Evolutionary conservation across 768 basidiomycete genomes (phyloP).

Genomic region (Xerocomus potaroensis): DNA sequence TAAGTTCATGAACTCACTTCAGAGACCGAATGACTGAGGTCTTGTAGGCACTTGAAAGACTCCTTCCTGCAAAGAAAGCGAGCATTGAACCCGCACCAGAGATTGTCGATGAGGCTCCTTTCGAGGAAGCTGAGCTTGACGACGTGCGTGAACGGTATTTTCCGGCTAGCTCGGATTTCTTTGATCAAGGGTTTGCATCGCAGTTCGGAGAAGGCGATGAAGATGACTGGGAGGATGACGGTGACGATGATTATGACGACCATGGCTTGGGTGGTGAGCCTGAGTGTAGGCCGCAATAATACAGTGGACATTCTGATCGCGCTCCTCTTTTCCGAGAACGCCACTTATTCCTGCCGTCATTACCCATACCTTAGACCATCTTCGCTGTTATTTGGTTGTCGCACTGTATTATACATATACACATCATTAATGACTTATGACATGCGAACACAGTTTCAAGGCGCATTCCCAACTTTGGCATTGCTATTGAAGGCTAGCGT

Average conservation of each 20-base stretch:
- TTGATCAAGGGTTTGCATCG: slow-evolving; percentile 63
- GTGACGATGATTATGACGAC: slow-evolving; percentile 53
- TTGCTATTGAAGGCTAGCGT: slow-evolving; percentile 60
- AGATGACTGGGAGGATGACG: slow-evolving; percentile 67
- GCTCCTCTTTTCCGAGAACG: slow-evolving; percentile 10
- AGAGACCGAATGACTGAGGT: slow-evolving; percentile 2
- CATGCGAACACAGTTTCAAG: slow-evolving; percentile 5
- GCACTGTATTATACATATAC: slow-evolving; percentile 24
- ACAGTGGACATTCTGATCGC: slow-evolving; percentile 1
- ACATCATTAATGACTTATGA: slow-evolving; percentile 19
- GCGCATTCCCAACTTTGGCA: slow-evolving; percentile 54
- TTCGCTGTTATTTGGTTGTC: slow-evolving; percentile 25
- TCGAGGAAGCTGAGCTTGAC: slow-evolving; percentile 73
- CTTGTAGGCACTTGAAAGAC: slow-evolving; percentile 53
- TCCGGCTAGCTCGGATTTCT: slow-evolving; percentile 70
- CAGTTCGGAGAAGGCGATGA: slow-evolving; percentile 75
- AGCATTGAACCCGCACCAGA: slow-evolving; percentile 71
- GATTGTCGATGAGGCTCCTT: slow-evolving; percentile 64
- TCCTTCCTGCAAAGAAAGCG: slow-evolving; percentile 74
- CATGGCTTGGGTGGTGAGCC: slow-evolving; percentile 41
- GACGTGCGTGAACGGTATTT: slow-evolving; percentile 82
- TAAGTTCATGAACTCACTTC: slow-evolving; percentile 25
- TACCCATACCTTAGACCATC: slow-evolving; percentile 16
- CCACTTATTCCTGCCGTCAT: slow-evolving; percentile 10
- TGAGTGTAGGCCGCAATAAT: slow-evolving; percentile 60